Base-by-base conservation (phyloP, 208 protist species). In the Crithidia bombi region DNA sequence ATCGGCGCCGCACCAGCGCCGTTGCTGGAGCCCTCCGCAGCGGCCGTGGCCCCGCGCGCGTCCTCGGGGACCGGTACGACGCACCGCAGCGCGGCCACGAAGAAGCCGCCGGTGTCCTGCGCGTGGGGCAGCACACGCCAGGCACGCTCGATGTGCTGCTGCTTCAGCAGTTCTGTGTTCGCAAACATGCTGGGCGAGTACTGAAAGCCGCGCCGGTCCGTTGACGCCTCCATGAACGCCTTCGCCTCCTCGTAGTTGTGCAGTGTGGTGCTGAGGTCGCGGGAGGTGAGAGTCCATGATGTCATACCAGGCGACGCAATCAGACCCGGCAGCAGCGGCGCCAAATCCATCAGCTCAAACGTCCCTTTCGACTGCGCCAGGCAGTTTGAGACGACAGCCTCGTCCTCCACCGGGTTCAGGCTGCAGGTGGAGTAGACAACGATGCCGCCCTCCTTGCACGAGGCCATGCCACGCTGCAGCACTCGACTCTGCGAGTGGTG, bases 101-200 rank as follows among this genome's bases (percentile, higher is more conserved):
- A 99, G 83, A 99, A 99, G 49, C 97, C 98, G 33, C 98, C 98
- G 19, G 96, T 98, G 81, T 99, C 90, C 74, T 98, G 95, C n/a
- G 85, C 44, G 65, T 99, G 97, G 17, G 98, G 97, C 54, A 98
- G 75, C 9, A 99, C 73, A 25, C 98, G 91, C 38, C 97, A 81
- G 38, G 89, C 82, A 30, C 79, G 81, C 44, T 94, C 76, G 11
- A 98, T 91, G 58, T 94, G 77, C 72, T 95, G 87, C 43, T 64
- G 52, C 57, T 63, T 15, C 2, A 96, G 78, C 14, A 66, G 56
- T 51, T 78, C 78, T 30, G 57, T 47, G 55, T 86, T 71, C 43
- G 91, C 65, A 65, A 95, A 93, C 88, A 96, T 94, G 56, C 78
- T 88, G 19, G 77, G 71, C 49, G 68, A 67, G 73, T 95, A 93